A percentile compares a stretch with the other conserved stretches of the same genome.
phyloP scores from a whole-genome alignment of 306 rosid genomes.

The Fagus sylvatica region DNA sequence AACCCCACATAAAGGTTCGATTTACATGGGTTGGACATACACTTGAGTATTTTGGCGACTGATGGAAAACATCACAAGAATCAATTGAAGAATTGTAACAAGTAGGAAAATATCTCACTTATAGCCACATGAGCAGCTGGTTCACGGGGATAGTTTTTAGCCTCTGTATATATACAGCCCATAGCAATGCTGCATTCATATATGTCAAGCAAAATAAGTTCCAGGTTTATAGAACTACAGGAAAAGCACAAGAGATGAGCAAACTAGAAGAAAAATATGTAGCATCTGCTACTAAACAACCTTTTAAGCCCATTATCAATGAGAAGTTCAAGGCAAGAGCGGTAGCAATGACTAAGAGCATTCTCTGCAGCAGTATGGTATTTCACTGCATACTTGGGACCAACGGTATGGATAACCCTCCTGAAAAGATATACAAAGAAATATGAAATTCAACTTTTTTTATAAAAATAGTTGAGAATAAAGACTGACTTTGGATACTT shows the following conservation, averaged over 20 bases:
- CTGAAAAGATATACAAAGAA: constrained; percentile 44
- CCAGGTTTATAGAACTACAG: constrained; percentile 10
- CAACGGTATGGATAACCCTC: constrained; percentile 95
- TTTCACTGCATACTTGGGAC: constrained; percentile 95
- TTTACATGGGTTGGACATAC: constrained; percentile 16
- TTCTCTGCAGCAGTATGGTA: constrained; percentile 99
- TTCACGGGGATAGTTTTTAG: constrained; percentile 97
- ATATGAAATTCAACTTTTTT: background rate
- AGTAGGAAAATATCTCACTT: constrained; percentile 58
- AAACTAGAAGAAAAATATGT: constrained; percentile 16
- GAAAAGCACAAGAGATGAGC: constrained; percentile 20
- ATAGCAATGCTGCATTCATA: constrained; percentile 79
- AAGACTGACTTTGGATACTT: background rate
- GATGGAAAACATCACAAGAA: constrained; percentile 13
- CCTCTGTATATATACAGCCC: constrained; percentile 90
- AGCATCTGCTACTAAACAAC: constrained; percentile 42
- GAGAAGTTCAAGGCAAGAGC: constrained; percentile 95
- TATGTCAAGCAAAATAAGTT: constrained; percentile 28
- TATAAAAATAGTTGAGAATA: too few relatives aligned
- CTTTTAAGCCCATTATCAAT: constrained; percentile 82
- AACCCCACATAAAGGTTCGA: constrained; percentile 16
- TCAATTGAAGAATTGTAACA: constrained; percentile 28
- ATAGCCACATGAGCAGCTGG: constrained; percentile 99
- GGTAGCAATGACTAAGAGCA: constrained; percentile 97
- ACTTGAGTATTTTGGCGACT: constrained; percentile 21